Evolutionary conservation across 129 eudicot species (phyloP).

Genomic region (Arctium lappa): DNA sequence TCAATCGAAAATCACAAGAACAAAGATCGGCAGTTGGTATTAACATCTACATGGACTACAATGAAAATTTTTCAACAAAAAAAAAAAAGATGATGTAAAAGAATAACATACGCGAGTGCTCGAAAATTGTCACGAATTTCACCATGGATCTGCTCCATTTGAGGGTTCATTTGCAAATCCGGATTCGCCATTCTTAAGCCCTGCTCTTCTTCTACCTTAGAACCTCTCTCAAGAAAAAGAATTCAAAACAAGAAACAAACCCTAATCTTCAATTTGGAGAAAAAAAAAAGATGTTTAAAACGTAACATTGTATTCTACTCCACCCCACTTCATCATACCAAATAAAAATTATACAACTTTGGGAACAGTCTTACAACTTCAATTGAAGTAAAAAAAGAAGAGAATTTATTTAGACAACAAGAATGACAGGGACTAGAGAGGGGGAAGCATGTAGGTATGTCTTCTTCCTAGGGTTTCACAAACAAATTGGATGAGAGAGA

Average conservation of each 20-base stretch:
- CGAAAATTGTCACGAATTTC: conserved; percentile 92
- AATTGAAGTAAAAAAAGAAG: neutral
- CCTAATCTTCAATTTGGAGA: neutral
- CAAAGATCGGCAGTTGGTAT: neutral
- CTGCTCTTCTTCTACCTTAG: conserved; percentile 8
- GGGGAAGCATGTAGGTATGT: conserved; percentile 10
- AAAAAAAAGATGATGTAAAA: neutral
- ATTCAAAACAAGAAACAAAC: neutral
- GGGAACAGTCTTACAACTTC: neutral
- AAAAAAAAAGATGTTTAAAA: neutral
- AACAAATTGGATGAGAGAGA: conserved; percentile 12
- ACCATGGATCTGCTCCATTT: conserved; percentile 97
- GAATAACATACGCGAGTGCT: conserved; percentile 65
- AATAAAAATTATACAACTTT: neutral
- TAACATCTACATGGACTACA: neutral
- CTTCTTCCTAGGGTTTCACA: conserved; percentile 35
- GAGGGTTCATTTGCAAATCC: conserved; percentile 77
- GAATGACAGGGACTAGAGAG: neutral
- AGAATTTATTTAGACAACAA: neutral
- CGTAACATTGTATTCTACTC: conserved; percentile 7
- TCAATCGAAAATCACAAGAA: neutral
- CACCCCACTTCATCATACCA: conserved; percentile 14
- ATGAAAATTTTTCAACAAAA: neutral
- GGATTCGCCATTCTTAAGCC: conserved; percentile 44
- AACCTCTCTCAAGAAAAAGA: neutral